Percentiles rank a stretch among this genome's conserved stretches.
Conservation (phyloP, 805 yeast species). For the Schizosaccharomyces cryophilus region DNA sequence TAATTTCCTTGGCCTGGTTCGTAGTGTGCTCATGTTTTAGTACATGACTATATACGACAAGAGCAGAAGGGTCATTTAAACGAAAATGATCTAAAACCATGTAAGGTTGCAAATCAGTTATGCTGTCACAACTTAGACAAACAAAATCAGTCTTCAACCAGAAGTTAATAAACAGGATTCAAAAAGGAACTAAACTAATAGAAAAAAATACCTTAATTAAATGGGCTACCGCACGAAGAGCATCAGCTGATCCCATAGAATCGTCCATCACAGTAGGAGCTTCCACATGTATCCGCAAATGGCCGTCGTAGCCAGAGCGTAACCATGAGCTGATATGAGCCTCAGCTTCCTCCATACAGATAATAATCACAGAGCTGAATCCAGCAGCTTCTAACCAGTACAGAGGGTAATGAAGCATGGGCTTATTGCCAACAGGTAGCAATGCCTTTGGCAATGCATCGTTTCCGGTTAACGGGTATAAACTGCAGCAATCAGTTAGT, state of each 20-base stretch:
- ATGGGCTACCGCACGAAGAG: slow-evolving; percentile 24
- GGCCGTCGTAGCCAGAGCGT: slow-evolving; percentile 7
- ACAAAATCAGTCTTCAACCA: slow-evolving; percentile 28
- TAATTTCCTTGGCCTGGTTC: not conserved
- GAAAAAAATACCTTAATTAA: slow-evolving; percentile 8
- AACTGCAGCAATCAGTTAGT: not conserved
- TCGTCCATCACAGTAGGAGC: slow-evolving; percentile 16
- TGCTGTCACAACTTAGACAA: slow-evolving; percentile 79
- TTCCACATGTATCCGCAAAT: slow-evolving; percentile 32
- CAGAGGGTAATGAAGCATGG: slow-evolving; percentile 65
- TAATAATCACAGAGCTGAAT: slow-evolving; percentile 26
- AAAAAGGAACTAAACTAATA: not conserved
- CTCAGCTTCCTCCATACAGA: slow-evolving; percentile 25
- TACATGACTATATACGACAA: not conserved
- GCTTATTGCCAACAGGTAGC: slow-evolving; percentile 69
- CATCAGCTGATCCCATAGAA: slow-evolving; percentile 36
- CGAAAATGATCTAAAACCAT: slow-evolving; percentile 64
- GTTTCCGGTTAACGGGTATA: slow-evolving; percentile 1
- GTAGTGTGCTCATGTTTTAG: not conserved
- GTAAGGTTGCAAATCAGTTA: slow-evolving; percentile 81
- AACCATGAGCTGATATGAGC: slow-evolving; percentile 18
- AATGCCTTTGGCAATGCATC: slow-evolving; percentile 42
- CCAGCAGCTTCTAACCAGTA: slow-evolving; percentile 52
- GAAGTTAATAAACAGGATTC: not conserved
- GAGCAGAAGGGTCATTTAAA: slow-evolving; percentile 17